Percentiles rank a stretch among this genome's conserved stretches.
phyloP scores from a whole-genome alignment of 2,329 filamentous ascomycete genomes.

The Rutstroemia sp. region DNA sequence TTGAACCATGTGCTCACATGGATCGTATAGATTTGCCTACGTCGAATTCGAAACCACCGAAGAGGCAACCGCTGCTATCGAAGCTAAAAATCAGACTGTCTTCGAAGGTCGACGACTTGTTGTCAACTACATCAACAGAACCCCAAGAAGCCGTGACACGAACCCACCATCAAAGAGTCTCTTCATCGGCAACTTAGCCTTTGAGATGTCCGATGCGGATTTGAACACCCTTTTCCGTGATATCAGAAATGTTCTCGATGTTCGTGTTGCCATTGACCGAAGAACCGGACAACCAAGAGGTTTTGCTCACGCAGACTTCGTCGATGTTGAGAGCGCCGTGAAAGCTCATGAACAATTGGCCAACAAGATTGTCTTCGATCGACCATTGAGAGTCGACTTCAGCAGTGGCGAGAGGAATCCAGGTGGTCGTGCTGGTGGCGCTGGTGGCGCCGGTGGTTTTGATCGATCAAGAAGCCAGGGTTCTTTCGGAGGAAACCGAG shows the following conservation, averaged over 20 bases:
- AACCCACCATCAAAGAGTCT: conserved; percentile 56
- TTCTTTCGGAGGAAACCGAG: neutral
- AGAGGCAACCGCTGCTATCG: conserved; percentile 47
- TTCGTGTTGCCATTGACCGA: conserved; percentile 77
- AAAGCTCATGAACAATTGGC: conserved; percentile 50
- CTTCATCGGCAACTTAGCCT: conserved; percentile 81
- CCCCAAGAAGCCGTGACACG: conserved; percentile 10
- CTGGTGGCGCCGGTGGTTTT: neutral
- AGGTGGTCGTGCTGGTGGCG: neutral
- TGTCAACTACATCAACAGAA: conserved; percentile 45
- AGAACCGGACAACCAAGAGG: conserved; percentile 73
- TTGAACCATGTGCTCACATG: neutral
- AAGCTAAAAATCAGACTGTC: conserved; percentile 49
- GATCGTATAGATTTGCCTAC: conserved; percentile 52
- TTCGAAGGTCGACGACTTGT: conserved; percentile 57
- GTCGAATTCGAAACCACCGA: conserved; percentile 49
- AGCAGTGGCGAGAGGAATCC: conserved; percentile 13
- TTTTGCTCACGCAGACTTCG: conserved; percentile 79
- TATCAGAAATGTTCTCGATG: conserved; percentile 62
- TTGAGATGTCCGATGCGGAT: conserved; percentile 77
- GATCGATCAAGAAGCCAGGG: neutral
- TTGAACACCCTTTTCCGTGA: conserved; percentile 70
- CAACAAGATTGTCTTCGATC: conserved; percentile 54
- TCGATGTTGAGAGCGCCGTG: conserved; percentile 56
- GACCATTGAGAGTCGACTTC: conserved; percentile 60